Percentiles rank a stretch among this genome's conserved stretches.
Conservation (phyloP, 345 rosid genomes). For the Trapa bicornis region DNA sequence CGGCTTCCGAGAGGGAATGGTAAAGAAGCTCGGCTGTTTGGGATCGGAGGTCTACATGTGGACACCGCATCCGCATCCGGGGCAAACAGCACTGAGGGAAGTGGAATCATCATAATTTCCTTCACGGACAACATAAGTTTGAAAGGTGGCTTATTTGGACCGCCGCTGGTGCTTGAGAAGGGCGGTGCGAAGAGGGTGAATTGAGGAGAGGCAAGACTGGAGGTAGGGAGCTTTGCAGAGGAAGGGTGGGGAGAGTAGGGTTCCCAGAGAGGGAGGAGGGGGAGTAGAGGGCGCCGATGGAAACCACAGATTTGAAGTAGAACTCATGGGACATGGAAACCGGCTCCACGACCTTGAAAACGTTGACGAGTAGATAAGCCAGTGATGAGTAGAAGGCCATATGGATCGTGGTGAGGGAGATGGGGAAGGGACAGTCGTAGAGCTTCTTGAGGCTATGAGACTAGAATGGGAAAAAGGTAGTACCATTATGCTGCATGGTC, state of each 20-base stretch:
- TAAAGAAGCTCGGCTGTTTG: slow-evolving; percentile 69
- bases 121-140: slow-evolving; percentile 44
- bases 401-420: no score
- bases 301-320: no score
- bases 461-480: no score
- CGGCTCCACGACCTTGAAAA: no score
- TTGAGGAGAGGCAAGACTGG: slow-evolving; percentile 9
- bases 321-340: no score
- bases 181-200: slow-evolving; percentile 6
- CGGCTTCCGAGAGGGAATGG: slow-evolving; percentile 32
- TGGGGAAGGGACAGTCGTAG: no score
- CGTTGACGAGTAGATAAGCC: no score
- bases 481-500: no score
- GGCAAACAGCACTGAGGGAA: slow-evolving; percentile 49
- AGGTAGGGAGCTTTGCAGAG: slow-evolving; percentile 1
- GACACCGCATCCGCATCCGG: slow-evolving; percentile 62
- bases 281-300: no score
- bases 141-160: slow-evolving; percentile 2
- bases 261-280: neutral
- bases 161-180: slow-evolving; percentile 21
- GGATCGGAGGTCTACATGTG: slow-evolving; percentile 64
- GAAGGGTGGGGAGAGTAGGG: slow-evolving; percentile 1
- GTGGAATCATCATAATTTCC: slow-evolving; percentile 65
- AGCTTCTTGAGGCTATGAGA: no score
- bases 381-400: no score